phyloP scores from a whole-genome alignment of 75 land plant genomes.

The Selaginella tamariscina region DNA sequence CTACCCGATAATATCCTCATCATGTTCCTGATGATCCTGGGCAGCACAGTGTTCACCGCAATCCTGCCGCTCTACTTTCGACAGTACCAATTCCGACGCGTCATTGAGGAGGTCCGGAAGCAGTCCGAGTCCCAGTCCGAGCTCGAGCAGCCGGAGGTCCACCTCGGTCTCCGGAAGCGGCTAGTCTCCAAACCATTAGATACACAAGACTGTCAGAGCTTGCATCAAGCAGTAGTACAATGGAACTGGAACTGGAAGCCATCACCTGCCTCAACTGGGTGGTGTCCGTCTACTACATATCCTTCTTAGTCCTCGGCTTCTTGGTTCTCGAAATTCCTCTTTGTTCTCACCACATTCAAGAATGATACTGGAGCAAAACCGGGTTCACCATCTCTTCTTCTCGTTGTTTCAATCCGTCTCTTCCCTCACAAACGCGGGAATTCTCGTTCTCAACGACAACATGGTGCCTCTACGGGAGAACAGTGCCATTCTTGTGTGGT shows the following conservation, averaged over 20 bases:
- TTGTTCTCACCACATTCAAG: not conserved
- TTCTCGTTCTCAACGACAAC: not conserved
- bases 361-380: not conserved
- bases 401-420: not conserved
- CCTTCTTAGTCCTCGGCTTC: not conserved
- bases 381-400: slow-evolving; percentile 1
- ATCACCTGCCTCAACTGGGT: slow-evolving; percentile 1
- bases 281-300: slow-evolving; percentile 3
- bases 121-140: too few species aligned
- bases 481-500: not conserved
- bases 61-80: slow-evolving; percentile 7
- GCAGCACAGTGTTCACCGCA: slow-evolving; percentile 5
- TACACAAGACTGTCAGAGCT: too few species aligned
- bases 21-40: slow-evolving; percentile 7
- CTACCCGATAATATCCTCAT: not conserved
- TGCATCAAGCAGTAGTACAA: too few species aligned
- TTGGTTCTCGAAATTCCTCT: not conserved
- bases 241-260: not conserved
- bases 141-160: not conserved
- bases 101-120: not conserved
- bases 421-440: slow-evolving; percentile 5
- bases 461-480: slow-evolving; percentile 3
- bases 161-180: not conserved
- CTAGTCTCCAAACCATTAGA: too few species aligned
- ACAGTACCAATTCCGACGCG: not conserved